Percentiles rank a stretch among this genome's conserved stretches.
Evolutionary conservation across 306 rosid genomes (phyloP).

Genomic region (Senna tora): DNA sequence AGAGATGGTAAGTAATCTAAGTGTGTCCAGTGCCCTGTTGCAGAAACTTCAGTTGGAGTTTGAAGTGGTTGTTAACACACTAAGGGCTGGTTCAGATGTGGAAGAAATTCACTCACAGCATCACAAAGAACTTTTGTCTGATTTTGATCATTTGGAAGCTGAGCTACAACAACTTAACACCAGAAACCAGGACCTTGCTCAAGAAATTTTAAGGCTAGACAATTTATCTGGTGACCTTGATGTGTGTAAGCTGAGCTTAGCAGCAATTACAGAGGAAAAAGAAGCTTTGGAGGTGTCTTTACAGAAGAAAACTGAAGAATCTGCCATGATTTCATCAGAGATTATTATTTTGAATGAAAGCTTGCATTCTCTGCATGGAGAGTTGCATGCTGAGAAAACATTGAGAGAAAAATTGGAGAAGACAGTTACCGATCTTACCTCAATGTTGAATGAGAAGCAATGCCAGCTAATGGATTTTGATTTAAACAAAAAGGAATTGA

Average conservation of each 20-base stretch:
- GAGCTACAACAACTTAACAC: slow-evolving; percentile 76
- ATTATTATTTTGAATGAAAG: slow-evolving; percentile 52
- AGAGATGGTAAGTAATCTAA: slow-evolving; percentile 53
- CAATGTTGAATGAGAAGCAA: slow-evolving; percentile 62
- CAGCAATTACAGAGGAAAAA: slow-evolving; percentile 58
- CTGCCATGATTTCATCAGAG: slow-evolving; percentile 57
- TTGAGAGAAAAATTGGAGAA: slow-evolving; percentile 59
- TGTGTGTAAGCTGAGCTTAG: slow-evolving; percentile 57
- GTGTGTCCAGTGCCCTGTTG: slow-evolving; percentile 56
- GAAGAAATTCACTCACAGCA: slow-evolving; percentile 65
- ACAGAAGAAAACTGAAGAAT: slow-evolving; percentile 63
- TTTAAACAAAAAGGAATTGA: slow-evolving; percentile 60
- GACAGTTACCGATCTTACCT: slow-evolving; percentile 59
- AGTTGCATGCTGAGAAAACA: slow-evolving; percentile 58
- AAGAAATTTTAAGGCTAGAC: slow-evolving; percentile 58
- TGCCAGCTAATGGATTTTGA: slow-evolving; percentile 61
- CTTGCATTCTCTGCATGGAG: slow-evolving; percentile 51
- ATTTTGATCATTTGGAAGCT: slow-evolving; percentile 63
- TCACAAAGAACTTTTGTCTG: slow-evolving; percentile 61
- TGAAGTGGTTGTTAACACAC: slow-evolving; percentile 63
- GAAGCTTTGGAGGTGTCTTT: slow-evolving; percentile 58
- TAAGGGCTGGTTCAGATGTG: slow-evolving; percentile 53
- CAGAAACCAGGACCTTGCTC: slow-evolving; percentile 62
- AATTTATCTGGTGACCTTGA: slow-evolving; percentile 55
- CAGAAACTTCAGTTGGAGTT: slow-evolving; percentile 70